A percentile compares a stretch with the other conserved stretches of the same genome.
Evolutionary conservation across 805 yeast genomes (phyloP).

Genomic region (Schizosaccharomyces japonicus): DNA sequence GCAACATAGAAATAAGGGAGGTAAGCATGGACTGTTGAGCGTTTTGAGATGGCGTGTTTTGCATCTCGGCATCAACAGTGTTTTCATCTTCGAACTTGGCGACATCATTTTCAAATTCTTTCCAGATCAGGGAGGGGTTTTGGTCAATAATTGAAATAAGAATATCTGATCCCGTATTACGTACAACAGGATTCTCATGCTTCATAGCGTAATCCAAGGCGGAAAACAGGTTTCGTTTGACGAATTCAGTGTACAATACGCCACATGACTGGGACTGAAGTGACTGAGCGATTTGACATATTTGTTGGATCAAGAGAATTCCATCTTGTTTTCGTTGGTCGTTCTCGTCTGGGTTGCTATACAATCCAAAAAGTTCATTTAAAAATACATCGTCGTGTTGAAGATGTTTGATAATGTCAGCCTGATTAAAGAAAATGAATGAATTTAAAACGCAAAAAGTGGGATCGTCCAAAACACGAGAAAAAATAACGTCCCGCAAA

Average conservation of each 20-base stretch:
- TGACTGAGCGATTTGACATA: conserved; percentile 47
- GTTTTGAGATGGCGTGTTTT: no score
- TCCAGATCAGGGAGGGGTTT: conserved; percentile 25
- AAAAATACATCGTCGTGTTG: conserved; percentile 30
- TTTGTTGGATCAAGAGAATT: conserved; percentile 55
- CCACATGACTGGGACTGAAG: conserved; percentile 37
- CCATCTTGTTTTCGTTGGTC: conserved; percentile 31
- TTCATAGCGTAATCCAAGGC: conserved; percentile 50
- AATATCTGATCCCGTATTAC: conserved; percentile 57
- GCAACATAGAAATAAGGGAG: conserved; percentile 30
- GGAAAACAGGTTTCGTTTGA: conserved; percentile 44
- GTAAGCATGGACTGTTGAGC: conserved; percentile 6
- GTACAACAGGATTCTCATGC: conserved; percentile 22
- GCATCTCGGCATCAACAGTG: not conserved
- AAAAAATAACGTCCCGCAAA: conserved; percentile 66
- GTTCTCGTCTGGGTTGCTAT: conserved; percentile 12
- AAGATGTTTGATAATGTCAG: conserved; percentile 36
- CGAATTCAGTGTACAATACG: conserved; percentile 37
- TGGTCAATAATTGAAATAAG: conserved; percentile 64
- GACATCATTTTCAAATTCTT: conserved; percentile 3
- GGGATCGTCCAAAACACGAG: conserved; percentile 60
- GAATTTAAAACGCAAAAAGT: conserved; percentile 43
- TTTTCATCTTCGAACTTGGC: not conserved
- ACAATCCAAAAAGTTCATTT: conserved; percentile 34
- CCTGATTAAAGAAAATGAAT: conserved; percentile 44